Evolutionary conservation across 805 yeast genomes (phyloP).

Genomic region (Trichomonascus vanleenenianus): DNA sequence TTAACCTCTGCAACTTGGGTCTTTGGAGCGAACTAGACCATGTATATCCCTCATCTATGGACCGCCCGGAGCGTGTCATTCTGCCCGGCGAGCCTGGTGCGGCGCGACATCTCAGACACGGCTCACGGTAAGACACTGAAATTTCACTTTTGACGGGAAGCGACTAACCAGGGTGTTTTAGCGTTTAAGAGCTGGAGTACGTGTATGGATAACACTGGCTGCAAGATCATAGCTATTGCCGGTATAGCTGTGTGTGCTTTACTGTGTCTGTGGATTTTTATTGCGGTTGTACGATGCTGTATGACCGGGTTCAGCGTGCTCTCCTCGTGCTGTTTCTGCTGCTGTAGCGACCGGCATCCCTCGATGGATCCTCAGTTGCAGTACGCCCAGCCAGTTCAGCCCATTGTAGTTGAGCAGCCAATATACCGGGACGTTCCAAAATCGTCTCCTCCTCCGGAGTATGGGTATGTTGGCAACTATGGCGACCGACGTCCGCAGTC

Average conservation of each 20-base stretch:
- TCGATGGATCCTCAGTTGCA: slow-evolving; percentile 2
- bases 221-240: slow-evolving; percentile 71
- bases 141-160: too few species aligned
- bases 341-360: slow-evolving; percentile 28
- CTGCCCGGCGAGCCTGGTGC: background rate
- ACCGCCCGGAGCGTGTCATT: too few species aligned
- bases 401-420: slow-evolving; percentile 3
- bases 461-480: slow-evolving; percentile 8
- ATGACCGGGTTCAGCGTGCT: slow-evolving; percentile 51
- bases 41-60: too few species aligned
- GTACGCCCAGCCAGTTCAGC: background rate
- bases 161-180: too few species aligned
- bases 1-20: too few species aligned
- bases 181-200: slow-evolving; percentile 64
- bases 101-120: background rate
- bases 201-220: slow-evolving; percentile 69
- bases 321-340: slow-evolving; percentile 45
- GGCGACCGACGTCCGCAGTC: slow-evolving; percentile 6
- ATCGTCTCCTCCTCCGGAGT: slow-evolving; percentile 4
- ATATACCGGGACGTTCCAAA: slow-evolving; percentile 3
- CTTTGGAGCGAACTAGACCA: too few species aligned
- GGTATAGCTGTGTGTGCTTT: slow-evolving; percentile 55
- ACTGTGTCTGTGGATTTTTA: slow-evolving; percentile 44
- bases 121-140: background rate
- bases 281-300: slow-evolving; percentile 47